phyloP scores from a whole-genome alignment of 2,329 filamentous ascomycete species.

The Escovopsis sp. region DNA sequence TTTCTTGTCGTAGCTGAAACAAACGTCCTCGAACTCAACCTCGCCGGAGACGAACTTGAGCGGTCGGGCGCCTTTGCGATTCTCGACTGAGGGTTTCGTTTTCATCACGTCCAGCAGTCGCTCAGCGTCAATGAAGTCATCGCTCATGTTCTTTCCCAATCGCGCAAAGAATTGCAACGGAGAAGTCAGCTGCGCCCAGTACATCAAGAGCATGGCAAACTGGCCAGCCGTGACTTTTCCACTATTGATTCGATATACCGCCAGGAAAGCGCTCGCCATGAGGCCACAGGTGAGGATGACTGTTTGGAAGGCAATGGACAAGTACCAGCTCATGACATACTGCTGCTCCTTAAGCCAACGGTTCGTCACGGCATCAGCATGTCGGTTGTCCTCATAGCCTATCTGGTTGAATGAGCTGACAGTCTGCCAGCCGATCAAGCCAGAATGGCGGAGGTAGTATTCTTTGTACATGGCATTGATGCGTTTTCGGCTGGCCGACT shows the following conservation, averaged over 20 bases:
- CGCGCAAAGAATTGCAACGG: slow-evolving; percentile 56
- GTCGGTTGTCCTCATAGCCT: slow-evolving; percentile 38
- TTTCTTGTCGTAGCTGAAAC: slow-evolving; percentile 45
- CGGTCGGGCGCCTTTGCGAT: slow-evolving; percentile 33
- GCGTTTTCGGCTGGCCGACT: slow-evolving; percentile 33
- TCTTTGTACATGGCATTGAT: slow-evolving; percentile 40
- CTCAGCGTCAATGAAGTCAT: slow-evolving; percentile 43
- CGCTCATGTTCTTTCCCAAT: slow-evolving; percentile 40
- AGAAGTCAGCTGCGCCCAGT: slow-evolving; percentile 58
- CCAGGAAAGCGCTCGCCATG: slow-evolving; percentile 45
- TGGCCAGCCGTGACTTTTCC: slow-evolving; percentile 46
- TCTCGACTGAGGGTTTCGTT: slow-evolving; percentile 39
- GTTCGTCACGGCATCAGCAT: slow-evolving; percentile 33
- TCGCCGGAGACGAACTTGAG: slow-evolving; percentile 37
- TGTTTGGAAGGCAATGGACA: slow-evolving; percentile 41
- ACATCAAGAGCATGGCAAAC: slow-evolving; percentile 57
- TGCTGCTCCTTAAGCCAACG: slow-evolving; percentile 24
- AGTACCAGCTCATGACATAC: slow-evolving; percentile 28
- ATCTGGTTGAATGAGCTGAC: slow-evolving; percentile 46
- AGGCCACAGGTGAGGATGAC: slow-evolving; percentile 56
- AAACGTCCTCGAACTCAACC: slow-evolving; percentile 39
- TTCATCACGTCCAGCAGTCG: slow-evolving; percentile 43
- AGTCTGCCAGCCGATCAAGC: slow-evolving; percentile 44
- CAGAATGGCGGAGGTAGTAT: slow-evolving; percentile 38
- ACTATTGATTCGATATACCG: slow-evolving; percentile 51